phyloP scores from a whole-genome alignment of 371 early-diverging fungal genomes.

The Vairimorpha apis region DNA sequence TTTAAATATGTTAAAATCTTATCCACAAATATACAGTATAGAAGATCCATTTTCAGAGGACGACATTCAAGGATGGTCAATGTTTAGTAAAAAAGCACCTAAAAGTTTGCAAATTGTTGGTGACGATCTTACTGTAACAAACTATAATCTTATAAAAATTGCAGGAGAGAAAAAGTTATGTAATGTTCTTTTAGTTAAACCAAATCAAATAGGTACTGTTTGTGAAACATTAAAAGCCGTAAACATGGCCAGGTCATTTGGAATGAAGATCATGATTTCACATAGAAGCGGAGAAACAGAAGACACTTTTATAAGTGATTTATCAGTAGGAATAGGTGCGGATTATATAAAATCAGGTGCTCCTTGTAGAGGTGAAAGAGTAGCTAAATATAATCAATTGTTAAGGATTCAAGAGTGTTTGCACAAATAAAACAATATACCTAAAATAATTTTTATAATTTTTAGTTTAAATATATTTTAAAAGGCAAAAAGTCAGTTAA shows the following conservation, averaged over 20 bases:
- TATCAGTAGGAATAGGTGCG: conserved; percentile 86
- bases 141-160: conserved; percentile 76
- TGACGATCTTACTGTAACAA: conserved; percentile 95
- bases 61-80: conserved; percentile 83
- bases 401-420: conserved; percentile 79
- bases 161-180: conserved; percentile 84
- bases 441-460: too few species aligned
- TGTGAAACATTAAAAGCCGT: conserved; percentile 84
- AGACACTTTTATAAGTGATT: conserved; percentile 92
- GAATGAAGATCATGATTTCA: conserved; percentile 96
- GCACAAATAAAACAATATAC: not conserved
- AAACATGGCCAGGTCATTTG: conserved; percentile 67
- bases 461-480: too few species aligned
- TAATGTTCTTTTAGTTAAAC: conserved; percentile 88
- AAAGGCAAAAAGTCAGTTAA: too few species aligned
- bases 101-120: conserved; percentile 79
- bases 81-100: conserved; percentile 67
- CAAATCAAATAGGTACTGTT: conserved; percentile 95
- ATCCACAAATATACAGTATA: conserved; percentile 77
- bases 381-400: conserved; percentile 95
- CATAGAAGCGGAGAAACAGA: conserved; percentile 98
- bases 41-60: conserved; percentile 99
- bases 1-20: conserved; percentile 72
- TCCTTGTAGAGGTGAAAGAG: conserved; percentile 87
- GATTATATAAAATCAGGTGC: conserved; percentile 99